Evolutionary conservation across 306 rosid species (phyloP).

Genomic region (Vicia faba): DNA sequence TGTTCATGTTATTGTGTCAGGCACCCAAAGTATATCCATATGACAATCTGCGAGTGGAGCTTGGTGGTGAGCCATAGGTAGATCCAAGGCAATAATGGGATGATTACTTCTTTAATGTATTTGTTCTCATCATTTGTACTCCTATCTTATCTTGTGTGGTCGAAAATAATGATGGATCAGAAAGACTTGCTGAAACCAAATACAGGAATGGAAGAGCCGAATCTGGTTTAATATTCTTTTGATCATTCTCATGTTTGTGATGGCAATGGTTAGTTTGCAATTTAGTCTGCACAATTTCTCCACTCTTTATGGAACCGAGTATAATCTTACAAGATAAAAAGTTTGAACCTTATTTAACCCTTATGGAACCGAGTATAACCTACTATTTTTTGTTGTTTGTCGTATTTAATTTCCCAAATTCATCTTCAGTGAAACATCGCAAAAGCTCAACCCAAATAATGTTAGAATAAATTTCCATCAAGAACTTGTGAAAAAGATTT

Average conservation of each 20-base stretch:
- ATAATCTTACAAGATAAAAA: not conserved
- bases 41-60: slow-evolving; percentile 89
- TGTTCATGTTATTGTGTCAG: slow-evolving; percentile 46
- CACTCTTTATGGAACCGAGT: not conserved
- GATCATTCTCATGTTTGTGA: slow-evolving; percentile 14
- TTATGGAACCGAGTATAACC: too few relatives aligned
- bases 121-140: slow-evolving; percentile 41
- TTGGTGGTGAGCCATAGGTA: slow-evolving; percentile 81
- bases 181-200: slow-evolving; percentile 36
- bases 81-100: slow-evolving; percentile 25
- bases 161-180: slow-evolving; percentile 49
- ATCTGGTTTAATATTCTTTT: slow-evolving; percentile 18
- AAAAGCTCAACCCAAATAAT: not conserved
- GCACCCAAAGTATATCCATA: slow-evolving; percentile 88
- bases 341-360: not conserved
- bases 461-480: not conserved
- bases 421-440: not conserved
- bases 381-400: not conserved
- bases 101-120: slow-evolving; percentile 43
- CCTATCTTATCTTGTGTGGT: slow-evolving; percentile 16
- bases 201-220: slow-evolving; percentile 25
- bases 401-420: not conserved
- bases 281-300: slow-evolving; percentile 10
- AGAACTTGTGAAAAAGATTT: not conserved
- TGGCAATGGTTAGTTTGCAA: slow-evolving; percentile 22